phyloP scores from a whole-genome alignment of 768 basidiomycete genomes.

The Russula vinacea region DNA sequence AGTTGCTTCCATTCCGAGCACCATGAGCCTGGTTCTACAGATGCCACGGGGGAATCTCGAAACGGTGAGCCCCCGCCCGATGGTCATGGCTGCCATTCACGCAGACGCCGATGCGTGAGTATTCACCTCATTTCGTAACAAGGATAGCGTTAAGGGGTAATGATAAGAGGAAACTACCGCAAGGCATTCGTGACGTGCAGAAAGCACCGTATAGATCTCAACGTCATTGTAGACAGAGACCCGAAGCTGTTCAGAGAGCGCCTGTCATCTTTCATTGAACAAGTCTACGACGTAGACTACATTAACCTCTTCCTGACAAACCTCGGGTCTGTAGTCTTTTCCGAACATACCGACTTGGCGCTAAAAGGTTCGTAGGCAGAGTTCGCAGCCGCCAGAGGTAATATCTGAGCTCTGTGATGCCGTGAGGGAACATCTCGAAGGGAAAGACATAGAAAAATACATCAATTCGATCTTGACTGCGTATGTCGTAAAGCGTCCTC shows the following conservation, averaged over 20 bases:
- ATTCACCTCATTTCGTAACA: background rate
- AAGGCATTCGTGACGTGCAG: conserved; percentile 90
- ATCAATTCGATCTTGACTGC: conserved; percentile 91
- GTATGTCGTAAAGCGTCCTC: conserved; percentile 86
- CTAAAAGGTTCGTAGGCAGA: conserved; percentile 46
- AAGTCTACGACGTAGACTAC: conserved; percentile 86
- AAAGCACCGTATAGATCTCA: conserved; percentile 90
- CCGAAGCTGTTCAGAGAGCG: conserved; percentile 60
- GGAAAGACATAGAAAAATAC: conserved; percentile 68
- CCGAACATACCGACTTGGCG: background rate
- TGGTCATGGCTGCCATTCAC: conserved; percentile 83
- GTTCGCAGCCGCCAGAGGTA: conserved; percentile 53
- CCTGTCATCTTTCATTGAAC: conserved; percentile 70
- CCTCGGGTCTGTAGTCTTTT: conserved; percentile 56
- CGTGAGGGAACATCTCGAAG: conserved; percentile 68
- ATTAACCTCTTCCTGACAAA: conserved; percentile 88
- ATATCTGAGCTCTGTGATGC: conserved; percentile 74
- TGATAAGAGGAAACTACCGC: conserved; percentile 63
- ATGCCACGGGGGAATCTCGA: conserved; percentile 98
- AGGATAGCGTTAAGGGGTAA: background rate
- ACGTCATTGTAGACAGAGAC: conserved; percentile 81
- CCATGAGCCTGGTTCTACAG: conserved; percentile 89
- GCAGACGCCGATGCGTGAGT: conserved; percentile 72
- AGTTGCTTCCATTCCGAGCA: conserved; percentile 80
- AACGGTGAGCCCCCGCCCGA: conserved; percentile 87